Percentiles rank a stretch among this genome's conserved stretches.
These are phyloP conservation scores for Penicillium fimorum DNA, from an alignment of 495 filamentous ascomycete genomes.

Conservation along the genomic window DNA sequence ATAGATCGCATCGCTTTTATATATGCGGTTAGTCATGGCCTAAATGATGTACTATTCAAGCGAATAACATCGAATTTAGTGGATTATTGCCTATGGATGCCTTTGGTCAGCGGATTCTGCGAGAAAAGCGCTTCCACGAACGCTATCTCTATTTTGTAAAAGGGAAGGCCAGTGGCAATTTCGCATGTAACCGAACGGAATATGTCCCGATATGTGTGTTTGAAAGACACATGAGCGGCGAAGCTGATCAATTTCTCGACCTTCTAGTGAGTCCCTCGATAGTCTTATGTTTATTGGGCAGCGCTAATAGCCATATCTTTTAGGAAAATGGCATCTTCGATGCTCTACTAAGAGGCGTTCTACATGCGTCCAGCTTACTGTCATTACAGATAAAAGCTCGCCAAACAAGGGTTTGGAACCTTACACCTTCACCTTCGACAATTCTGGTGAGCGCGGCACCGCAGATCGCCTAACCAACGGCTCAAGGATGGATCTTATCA, in stretches of 20 bases:
- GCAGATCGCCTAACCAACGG: background rate
- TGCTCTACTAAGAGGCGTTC: too few species aligned
- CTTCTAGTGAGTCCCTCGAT: too few species aligned
- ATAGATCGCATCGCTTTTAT: background rate
- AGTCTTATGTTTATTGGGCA: too few species aligned
- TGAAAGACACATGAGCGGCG: background rate
- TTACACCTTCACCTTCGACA: too few species aligned
- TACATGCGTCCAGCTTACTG: too few species aligned
- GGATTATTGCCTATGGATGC: background rate
- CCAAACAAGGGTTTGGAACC: too few species aligned
- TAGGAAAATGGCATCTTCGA: too few species aligned
- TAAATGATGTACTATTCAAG: background rate
- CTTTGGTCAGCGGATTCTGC: background rate
- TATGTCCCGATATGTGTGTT: background rate
- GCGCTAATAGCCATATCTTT: too few species aligned
- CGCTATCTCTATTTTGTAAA: background rate
- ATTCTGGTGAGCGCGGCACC: background rate
- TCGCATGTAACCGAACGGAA: background rate
- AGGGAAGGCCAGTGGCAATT: background rate
- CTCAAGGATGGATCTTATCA: background rate
- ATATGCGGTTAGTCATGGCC: background rate
- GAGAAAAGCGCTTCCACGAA: background rate
- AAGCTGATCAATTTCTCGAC: background rate
- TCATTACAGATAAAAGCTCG: too few species aligned
- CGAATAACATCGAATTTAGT: background rate